These are phyloP conservation scores for Ceratocystis lukuohia DNA, from an alignment of 2,329 filamentous ascomycete species.

Conservation along the genomic window DNA sequence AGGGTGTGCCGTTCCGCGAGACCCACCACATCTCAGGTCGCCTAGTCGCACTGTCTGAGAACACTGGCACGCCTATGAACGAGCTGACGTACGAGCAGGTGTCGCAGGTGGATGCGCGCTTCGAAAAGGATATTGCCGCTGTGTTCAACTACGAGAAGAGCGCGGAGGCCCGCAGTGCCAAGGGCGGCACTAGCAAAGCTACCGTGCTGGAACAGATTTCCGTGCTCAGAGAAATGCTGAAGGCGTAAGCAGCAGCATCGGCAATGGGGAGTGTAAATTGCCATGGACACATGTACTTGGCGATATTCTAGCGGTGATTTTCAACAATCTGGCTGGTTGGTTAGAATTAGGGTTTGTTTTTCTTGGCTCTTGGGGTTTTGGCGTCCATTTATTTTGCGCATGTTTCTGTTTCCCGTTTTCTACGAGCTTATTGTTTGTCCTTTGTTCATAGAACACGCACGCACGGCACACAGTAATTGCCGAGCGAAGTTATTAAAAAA, in stretches of 20 bases:
- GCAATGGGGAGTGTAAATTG: not conserved
- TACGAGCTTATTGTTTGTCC: not conserved
- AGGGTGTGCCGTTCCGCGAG: conserved; percentile 64
- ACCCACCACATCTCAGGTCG: conserved; percentile 66
- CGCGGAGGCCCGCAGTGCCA: conserved; percentile 64
- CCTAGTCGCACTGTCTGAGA: conserved; percentile 55
- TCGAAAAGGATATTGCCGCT: conserved; percentile 55
- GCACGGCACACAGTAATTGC: not conserved
- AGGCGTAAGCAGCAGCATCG: conserved; percentile 17
- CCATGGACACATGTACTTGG: not conserved
- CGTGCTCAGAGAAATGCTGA: conserved; percentile 31
- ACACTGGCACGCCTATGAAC: conserved; percentile 53
- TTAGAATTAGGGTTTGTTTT: not conserved
- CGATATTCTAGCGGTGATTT: not conserved
- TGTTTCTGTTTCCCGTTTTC: not conserved
- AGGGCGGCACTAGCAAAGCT: conserved; percentile 63
- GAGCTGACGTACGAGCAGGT: conserved; percentile 53
- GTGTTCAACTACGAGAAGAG: conserved; percentile 71
- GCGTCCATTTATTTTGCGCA: not conserved
- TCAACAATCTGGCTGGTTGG: not conserved
- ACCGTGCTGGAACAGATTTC: conserved; percentile 52
- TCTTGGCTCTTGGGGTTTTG: not conserved
- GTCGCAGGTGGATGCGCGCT: conserved; percentile 52
- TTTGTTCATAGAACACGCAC: not conserved
- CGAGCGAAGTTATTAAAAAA: not conserved